phyloP scores from a whole-genome alignment of 495 filamentous ascomycete species.

The Podospora pseudopauciseta region DNA sequence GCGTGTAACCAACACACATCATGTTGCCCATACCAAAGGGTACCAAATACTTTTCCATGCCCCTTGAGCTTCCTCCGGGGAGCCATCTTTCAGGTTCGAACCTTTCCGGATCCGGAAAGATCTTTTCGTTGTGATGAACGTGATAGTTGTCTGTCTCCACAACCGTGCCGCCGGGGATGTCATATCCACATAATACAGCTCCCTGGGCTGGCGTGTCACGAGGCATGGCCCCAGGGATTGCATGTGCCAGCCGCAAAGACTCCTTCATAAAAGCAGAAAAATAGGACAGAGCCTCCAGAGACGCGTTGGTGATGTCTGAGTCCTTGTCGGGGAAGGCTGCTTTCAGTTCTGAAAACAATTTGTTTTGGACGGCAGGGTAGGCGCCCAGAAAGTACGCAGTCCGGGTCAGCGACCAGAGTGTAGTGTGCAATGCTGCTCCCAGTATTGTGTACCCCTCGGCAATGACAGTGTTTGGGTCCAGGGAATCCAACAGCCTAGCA shows the following conservation, averaged over 20 bases:
- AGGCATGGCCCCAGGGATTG: neutral
- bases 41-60: slow-evolving; percentile 1
- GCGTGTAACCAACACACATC: slow-evolving; percentile 8
- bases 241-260: neutral
- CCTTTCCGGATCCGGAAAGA: slow-evolving; percentile 1
- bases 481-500: neutral
- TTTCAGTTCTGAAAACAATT: neutral
- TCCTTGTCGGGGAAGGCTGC: neutral
- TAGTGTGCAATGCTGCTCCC: slow-evolving; percentile 4
- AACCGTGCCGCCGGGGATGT: slow-evolving; percentile 2
- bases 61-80: neutral
- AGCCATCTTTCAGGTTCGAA: slow-evolving; percentile 8
- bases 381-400: neutral
- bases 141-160: slow-evolving; percentile 1
- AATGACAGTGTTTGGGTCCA: neutral
- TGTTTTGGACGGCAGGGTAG: neutral
- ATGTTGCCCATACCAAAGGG: slow-evolving; percentile 1
- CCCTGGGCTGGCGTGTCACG: neutral
- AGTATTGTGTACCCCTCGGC: neutral
- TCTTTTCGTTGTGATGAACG: neutral
- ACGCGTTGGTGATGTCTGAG: neutral
- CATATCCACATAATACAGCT: neutral
- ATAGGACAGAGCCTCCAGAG: neutral
- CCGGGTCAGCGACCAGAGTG: slow-evolving; percentile 1
- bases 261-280: slow-evolving; percentile 5